Percentiles rank a stretch among this genome's conserved stretches.
Conservation (phyloP, 2,329 filamentous ascomycete species). For the Nigrograna mackinnonii region DNA sequence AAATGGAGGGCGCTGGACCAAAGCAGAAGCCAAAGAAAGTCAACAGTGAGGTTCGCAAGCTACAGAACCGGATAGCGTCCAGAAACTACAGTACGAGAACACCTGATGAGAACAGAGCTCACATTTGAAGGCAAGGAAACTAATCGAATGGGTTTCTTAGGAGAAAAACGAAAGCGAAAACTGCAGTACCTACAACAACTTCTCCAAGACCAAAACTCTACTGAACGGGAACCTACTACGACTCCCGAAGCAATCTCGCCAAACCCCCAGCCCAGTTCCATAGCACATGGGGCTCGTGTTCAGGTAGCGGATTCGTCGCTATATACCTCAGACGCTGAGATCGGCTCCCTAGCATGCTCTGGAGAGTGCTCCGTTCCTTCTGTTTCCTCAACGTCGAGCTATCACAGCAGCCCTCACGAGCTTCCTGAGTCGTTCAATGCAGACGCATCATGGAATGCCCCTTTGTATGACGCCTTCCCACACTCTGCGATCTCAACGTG, state of each 20-base stretch:
- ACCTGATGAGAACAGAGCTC: not conserved
- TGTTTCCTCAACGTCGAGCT: too few relatives aligned
- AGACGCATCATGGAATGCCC: too few relatives aligned
- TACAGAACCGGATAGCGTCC: slow-evolving; percentile 42
- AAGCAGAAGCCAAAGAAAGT: slow-evolving; percentile 33
- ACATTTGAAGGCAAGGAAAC: slow-evolving; percentile 1
- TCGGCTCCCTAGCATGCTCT: too few relatives aligned
- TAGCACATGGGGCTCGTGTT: too few relatives aligned
- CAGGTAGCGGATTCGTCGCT: too few relatives aligned
- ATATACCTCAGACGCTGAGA: too few relatives aligned
- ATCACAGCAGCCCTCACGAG: too few relatives aligned
- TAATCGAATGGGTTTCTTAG: slow-evolving; percentile 18
- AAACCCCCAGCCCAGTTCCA: too few relatives aligned
- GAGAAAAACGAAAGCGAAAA: slow-evolving; percentile 42
- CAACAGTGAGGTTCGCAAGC: slow-evolving; percentile 41
- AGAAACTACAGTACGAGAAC: slow-evolving; percentile 37
- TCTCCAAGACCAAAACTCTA: slow-evolving; percentile 18
- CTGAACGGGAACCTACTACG: not conserved
- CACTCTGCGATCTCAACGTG: too few relatives aligned
- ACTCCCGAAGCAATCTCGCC: not conserved
- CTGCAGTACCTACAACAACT: slow-evolving; percentile 39
- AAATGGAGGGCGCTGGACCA: slow-evolving; percentile 7
- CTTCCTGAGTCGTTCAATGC: too few relatives aligned
- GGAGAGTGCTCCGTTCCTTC: too few relatives aligned
- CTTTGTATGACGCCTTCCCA: too few relatives aligned